Percentiles rank a stretch among this genome's conserved stretches.
phyloP scores from a whole-genome alignment of 495 filamentous ascomycete genomes.

The Penicillium pulvis region DNA sequence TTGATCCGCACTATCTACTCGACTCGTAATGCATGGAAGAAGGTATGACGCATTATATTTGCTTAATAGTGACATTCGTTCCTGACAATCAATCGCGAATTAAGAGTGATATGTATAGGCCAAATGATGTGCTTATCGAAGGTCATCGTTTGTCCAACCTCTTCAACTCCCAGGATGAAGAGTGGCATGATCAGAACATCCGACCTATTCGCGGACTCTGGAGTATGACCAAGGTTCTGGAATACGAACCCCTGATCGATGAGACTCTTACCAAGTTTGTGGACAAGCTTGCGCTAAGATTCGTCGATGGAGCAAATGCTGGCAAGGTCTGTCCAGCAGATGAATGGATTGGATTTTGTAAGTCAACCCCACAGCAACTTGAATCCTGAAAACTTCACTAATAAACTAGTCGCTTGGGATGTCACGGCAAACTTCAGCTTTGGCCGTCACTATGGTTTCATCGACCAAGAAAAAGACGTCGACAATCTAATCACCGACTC shows the following conservation, averaged over 20 bases:
- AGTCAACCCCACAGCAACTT: neutral
- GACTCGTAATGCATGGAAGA: constrained; percentile 29
- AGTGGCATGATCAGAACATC: constrained; percentile 35
- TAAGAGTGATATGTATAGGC: constrained; percentile 33
- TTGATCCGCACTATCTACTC: constrained; percentile 49
- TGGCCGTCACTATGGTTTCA: constrained; percentile 40
- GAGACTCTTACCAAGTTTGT: constrained; percentile 26
- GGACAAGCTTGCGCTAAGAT: constrained; percentile 23
- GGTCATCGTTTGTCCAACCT: constrained; percentile 30
- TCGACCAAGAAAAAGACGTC: constrained; percentile 42
- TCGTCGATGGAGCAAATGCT: constrained; percentile 20
- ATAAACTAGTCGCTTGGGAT: constrained; percentile 42
- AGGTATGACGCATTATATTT: constrained; percentile 15
- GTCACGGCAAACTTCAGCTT: constrained; percentile 46
- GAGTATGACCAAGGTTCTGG: constrained; percentile 37
- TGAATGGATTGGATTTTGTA: constrained; percentile 48
- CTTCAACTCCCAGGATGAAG: constrained; percentile 49
- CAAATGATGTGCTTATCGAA: constrained; percentile 25
- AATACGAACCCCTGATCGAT: constrained; percentile 36
- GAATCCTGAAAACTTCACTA: neutral
- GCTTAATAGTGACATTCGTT: neutral
- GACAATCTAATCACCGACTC: constrained; percentile 32
- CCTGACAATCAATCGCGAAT: neutral
- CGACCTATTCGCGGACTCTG: constrained; percentile 39
- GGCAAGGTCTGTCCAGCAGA: constrained; percentile 33